A percentile compares a stretch with the other conserved stretches of the same genome.
These are phyloP conservation scores for Aurantiochytrium sp. DNA, from an alignment of 108 stramenopile species.

Conservation along the genomic window DNA sequence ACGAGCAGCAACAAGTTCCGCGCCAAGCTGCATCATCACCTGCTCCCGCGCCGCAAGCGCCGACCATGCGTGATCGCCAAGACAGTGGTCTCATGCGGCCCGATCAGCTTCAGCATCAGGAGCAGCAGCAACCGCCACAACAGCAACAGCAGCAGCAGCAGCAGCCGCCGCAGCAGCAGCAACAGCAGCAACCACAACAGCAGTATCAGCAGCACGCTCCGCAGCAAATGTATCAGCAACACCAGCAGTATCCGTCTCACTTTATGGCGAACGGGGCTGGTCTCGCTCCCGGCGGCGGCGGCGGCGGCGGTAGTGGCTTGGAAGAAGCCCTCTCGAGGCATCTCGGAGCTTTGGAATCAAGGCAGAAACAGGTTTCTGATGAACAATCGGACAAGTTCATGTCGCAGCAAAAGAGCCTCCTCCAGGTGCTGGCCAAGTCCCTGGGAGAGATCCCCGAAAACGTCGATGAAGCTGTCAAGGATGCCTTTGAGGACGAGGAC, in stretches of 20 bases:
- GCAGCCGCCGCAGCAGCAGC: neutral
- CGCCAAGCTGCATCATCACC: neutral
- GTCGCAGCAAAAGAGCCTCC: neutral
- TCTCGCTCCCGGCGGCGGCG: too few species aligned
- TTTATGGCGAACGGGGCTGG: neutral
- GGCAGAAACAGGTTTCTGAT: neutral
- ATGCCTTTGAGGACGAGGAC: neutral
- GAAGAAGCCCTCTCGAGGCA: neutral
- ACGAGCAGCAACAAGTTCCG: neutral
- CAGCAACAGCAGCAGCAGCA: neutral
- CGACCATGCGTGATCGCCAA: neutral
- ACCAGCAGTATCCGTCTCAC: neutral
- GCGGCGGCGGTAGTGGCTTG: neutral
- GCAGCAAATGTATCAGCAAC: neutral
- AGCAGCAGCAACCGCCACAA: neutral
- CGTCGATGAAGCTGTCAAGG: neutral
- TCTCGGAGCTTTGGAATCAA: neutral
- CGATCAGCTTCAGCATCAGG: neutral
- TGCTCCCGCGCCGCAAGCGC: neutral
- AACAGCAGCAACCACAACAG: neutral
- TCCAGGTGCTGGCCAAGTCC: neutral
- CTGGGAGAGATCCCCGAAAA: neutral
- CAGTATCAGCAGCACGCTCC: neutral
- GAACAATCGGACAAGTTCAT: neutral
- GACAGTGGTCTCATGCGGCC: neutral